phyloP scores from a whole-genome alignment of 1,139 yeast genomes.

The Blastobotrys illinoisensis region DNA sequence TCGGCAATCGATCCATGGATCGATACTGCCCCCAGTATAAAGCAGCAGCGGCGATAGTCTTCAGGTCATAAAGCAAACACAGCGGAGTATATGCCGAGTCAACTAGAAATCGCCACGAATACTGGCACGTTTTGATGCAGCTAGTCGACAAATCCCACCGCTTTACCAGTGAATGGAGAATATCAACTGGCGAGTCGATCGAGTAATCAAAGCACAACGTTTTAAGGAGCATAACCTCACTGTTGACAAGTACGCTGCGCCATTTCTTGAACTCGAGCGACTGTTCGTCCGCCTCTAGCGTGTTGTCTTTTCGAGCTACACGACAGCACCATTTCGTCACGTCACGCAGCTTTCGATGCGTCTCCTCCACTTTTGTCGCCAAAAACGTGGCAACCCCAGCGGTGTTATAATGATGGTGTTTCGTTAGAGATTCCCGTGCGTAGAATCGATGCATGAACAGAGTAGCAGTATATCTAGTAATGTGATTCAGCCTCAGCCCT shows the following conservation, averaged over 20 bases:
- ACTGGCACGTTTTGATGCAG: constrained; percentile 21
- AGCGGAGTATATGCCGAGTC: constrained; percentile 37
- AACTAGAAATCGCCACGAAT: constrained; percentile 38
- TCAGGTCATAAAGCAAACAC: constrained; percentile 28
- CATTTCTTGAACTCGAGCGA: constrained; percentile 47
- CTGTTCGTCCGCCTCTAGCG: constrained; percentile 40
- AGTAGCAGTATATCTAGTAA: constrained; percentile 46
- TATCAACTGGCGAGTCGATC: constrained; percentile 40
- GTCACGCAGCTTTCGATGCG: constrained; percentile 43
- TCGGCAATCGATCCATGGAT: not conserved
- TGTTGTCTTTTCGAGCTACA: constrained; percentile 36
- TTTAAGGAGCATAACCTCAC: constrained; percentile 44
- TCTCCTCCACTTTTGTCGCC: constrained; percentile 50
- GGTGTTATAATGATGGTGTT: constrained; percentile 40
- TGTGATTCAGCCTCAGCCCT: constrained; percentile 41
- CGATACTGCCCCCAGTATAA: constrained; percentile 32
- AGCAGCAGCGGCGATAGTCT: constrained; percentile 36
- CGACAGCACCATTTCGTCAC: constrained; percentile 44
- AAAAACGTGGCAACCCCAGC: constrained; percentile 47
- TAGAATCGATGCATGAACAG: constrained; percentile 47
- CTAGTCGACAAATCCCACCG: constrained; percentile 10
- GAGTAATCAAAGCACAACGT: constrained; percentile 47
- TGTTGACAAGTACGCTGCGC: constrained; percentile 41
- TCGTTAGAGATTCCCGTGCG: constrained; percentile 38
- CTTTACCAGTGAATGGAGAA: constrained; percentile 3